Percentiles rank a stretch among this genome's conserved stretches.
These are phyloP conservation scores for Coemansia sp. DNA, from an alignment of 192 early-diverging fungal species.

Conservation along the genomic window DNA sequence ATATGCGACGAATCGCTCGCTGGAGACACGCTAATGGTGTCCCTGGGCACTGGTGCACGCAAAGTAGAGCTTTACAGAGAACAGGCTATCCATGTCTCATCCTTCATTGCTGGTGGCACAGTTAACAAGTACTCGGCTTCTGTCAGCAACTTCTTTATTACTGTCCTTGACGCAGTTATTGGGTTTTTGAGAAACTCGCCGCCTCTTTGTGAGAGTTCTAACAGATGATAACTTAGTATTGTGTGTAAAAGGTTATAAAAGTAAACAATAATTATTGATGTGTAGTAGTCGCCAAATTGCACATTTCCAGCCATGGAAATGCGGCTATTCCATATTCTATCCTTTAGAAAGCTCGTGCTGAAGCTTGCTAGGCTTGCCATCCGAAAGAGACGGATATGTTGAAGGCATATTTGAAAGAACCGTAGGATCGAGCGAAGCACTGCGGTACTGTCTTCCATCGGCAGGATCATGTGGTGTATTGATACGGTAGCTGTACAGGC, in stretches of 20 bases:
- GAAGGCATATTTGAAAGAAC: constrained; percentile 44
- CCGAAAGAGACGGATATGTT: constrained; percentile 34
- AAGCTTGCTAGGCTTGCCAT: neutral
- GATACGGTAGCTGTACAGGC: constrained; percentile 40
- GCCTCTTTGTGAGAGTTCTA: neutral
- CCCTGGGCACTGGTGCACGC: constrained; percentile 31
- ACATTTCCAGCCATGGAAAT: neutral
- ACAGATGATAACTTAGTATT: neutral
- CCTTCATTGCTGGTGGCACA: constrained; percentile 39
- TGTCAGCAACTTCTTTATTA: constrained; percentile 16
- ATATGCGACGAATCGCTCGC: constrained; percentile 59
- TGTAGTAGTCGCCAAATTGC: neutral
- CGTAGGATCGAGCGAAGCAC: constrained; percentile 46
- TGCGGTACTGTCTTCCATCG: constrained; percentile 21
- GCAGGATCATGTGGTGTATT: constrained; percentile 6
- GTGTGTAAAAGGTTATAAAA: neutral
- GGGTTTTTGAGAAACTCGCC: constrained; percentile 23
- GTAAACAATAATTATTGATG: constrained; percentile 9
- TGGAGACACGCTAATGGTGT: constrained; percentile 58
- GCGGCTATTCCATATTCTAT: too few species aligned
- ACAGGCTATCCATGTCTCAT: constrained; percentile 24
- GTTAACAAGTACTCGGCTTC: constrained; percentile 26
- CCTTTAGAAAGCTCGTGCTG: constrained; percentile 1
- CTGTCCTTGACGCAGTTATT: constrained; percentile 14
- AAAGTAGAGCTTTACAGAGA: constrained; percentile 40